Base-by-base conservation (phyloP, 23 red algal species). In the Chondrus crispus region DNA sequence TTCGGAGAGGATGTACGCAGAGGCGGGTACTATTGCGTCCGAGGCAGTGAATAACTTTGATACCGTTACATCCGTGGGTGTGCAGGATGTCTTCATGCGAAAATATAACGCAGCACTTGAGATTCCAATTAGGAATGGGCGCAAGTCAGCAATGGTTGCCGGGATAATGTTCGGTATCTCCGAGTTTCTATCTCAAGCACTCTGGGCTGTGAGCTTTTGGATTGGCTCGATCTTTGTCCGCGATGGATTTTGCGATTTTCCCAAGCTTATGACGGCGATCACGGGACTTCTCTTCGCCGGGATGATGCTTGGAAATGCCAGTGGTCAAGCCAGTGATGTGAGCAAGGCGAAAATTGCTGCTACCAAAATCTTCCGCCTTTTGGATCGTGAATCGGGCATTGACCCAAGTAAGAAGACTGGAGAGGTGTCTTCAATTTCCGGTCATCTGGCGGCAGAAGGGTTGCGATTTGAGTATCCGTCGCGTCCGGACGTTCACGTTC, bases 181-280 rank as follows among this genome's bases (percentile, higher is more conserved):
- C 33, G 86, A 93, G 88, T 91, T 95, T 57, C 41, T 87, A 12
- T 37, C 89, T 24, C 90, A 87, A 28, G 73, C 60, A 16, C 75
- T 98, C 4, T 98, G 93, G 92, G 96, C 92, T 18, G 77, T 98
- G 64, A 78, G 85, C 72, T 98, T 98, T 89, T 98, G 91, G 91
- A 51, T 85, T 72, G 96, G 96, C 9, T 89, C 81, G 24, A 68
- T 95, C 30, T 93, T 98, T 38, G 81, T 94, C 32, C 60, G 76
- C 9, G 77, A 91, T 44, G 53, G 53, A 36, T 22, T 22, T 47
- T 94, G 92, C 41, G 84, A 78, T 42, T 93, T 92, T 46, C 64
- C 52, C 9, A 87, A 84, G 26, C 44, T 95, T 43, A 79, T 92
- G 77, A 84, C 87, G 80, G 94, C 94, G 5, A 60, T 96, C 37